Conservation (phyloP, 257 asterid species). For the Solanum dulcamara region DNA sequence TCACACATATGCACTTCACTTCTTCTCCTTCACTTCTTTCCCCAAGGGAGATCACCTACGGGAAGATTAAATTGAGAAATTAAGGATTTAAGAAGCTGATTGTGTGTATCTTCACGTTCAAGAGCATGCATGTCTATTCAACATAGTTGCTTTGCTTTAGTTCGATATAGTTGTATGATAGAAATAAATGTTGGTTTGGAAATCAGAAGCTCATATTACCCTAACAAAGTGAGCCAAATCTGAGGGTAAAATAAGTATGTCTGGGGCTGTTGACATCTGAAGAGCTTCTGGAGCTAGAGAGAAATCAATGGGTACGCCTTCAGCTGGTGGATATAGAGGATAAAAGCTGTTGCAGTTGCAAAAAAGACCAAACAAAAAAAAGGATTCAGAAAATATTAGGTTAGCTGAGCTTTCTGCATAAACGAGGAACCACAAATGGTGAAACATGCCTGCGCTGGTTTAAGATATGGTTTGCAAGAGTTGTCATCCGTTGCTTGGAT, state of each 20-base stretch:
- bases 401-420: neutral
- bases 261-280: constrained; percentile 57
- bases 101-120: neutral
- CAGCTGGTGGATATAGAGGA: constrained; percentile 93
- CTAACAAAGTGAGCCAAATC: constrained; percentile 81
- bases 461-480: constrained; percentile 76
- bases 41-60: constrained; percentile 52
- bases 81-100: neutral
- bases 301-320: constrained; percentile 71
- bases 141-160: neutral
- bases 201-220: constrained; percentile 25
- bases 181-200: neutral
- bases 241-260: constrained; percentile 80
- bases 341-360: constrained; percentile 64
- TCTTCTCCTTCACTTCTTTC: constrained; percentile 48
- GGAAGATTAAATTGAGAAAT: neutral
- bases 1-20: constrained; percentile 64
- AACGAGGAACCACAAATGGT: neutral
- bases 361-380: neutral
- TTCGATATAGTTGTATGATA: neutral
- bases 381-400: neutral
- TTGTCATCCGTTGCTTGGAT: constrained; percentile 70
- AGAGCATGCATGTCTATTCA: neutral
- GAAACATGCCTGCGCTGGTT: constrained; percentile 66
- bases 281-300: constrained; percentile 77